A percentile compares a stretch with the other conserved stretches of the same genome.
These are phyloP conservation scores for Paecilomyces dactylethromorphus DNA, from an alignment of 2,329 filamentous ascomycete species.

Conservation along the genomic window DNA sequence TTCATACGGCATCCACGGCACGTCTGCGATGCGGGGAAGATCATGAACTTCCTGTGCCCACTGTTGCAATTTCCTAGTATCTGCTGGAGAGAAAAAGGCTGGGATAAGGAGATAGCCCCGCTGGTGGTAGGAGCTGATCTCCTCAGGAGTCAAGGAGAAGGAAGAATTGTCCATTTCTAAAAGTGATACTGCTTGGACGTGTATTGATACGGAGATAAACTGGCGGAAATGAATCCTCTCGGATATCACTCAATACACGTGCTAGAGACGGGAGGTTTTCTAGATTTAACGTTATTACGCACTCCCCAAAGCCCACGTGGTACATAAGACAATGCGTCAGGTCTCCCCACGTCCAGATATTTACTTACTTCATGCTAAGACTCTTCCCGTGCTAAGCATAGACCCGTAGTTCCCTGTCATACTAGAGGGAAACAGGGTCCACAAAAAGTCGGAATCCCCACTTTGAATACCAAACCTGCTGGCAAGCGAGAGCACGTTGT, in stretches of 20 bases:
- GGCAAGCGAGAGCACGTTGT: no score
- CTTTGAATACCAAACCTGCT: no score
- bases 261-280: neutral
- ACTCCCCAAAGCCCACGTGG: no score
- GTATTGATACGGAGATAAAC: neutral
- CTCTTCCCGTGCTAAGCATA: no score
- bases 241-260: neutral
- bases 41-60: slow-evolving; percentile 32
- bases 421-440: no score
- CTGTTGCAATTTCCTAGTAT: slow-evolving; percentile 14
- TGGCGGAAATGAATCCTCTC: neutral
- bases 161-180: neutral
- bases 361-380: no score
- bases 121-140: neutral
- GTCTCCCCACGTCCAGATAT: no score
- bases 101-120: slow-evolving; percentile 22
- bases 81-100: slow-evolving; percentile 14
- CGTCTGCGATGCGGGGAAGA: slow-evolving; percentile 21
- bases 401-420: no score
- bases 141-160: neutral
- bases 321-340: no score
- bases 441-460: no score
- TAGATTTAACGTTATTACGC: neutral
- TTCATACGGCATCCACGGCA: slow-evolving; percentile 29
- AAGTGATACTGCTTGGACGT: neutral